Conservation (phyloP, 75 land plant species). For the Pinus albicaulis region DNA sequence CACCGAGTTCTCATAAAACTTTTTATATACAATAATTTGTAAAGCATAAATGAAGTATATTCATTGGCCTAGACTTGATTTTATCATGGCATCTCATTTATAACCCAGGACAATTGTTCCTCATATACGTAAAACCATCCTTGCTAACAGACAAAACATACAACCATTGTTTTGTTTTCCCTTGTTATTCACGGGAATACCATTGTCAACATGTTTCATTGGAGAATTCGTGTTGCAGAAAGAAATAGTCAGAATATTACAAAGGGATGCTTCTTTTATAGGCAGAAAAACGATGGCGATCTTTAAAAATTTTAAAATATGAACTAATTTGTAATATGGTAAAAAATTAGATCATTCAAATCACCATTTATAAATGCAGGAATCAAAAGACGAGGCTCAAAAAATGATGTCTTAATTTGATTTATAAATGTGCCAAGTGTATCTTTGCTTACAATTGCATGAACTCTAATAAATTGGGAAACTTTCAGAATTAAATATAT, state of each 20-base stretch:
- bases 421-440: conserved; percentile 91
- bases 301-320: neutral
- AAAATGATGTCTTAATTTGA: conserved; percentile 75
- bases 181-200: conserved; percentile 83
- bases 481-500: conserved; percentile 75
- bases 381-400: too few species aligned
- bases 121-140: conserved; percentile 81
- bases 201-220: conserved; percentile 78
- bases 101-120: conserved; percentile 60
- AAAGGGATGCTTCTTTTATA: conserved; percentile 68
- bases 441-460: conserved; percentile 76
- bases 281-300: too few species aligned
- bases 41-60: neutral
- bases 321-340: neutral
- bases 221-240: conserved; percentile 86
- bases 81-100: conserved; percentile 82
- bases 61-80: conserved; percentile 16
- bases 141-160: conserved; percentile 72
- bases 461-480: conserved; percentile 85
- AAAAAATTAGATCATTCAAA: too few species aligned
- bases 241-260: conserved; percentile 72
- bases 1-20: neutral
- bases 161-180: conserved; percentile 86
- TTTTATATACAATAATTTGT: too few species aligned
- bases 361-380: too few species aligned